Evolutionary conservation across 352 stramenopile genomes (phyloP).

Genomic region (Pythium dissimile): DNA sequence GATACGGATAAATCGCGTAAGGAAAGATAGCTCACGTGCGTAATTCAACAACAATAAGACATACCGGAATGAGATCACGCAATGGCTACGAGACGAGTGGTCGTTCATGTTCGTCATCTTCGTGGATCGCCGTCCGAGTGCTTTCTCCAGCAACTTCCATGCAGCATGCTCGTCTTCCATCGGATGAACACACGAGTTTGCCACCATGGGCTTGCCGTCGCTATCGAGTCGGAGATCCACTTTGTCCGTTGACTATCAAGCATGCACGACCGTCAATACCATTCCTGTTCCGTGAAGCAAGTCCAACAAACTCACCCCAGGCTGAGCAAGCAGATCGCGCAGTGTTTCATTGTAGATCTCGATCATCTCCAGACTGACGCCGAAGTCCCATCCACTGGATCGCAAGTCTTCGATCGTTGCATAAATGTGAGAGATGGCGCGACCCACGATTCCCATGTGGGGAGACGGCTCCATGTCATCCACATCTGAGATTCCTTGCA

Average conservation of each 20-base stretch:
- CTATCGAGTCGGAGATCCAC: constrained; percentile 68
- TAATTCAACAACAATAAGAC: neutral
- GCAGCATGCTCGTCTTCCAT: constrained; percentile 59
- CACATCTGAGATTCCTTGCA: constrained; percentile 64
- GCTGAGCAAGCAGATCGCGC: constrained; percentile 86
- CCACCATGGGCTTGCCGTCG: constrained; percentile 57
- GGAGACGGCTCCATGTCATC: constrained; percentile 38
- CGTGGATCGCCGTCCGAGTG: constrained; percentile 58
- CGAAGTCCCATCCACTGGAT: constrained; percentile 72
- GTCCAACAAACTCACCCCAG: constrained; percentile 43
- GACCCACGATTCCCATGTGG: constrained; percentile 79
- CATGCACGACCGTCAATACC: too few relatives aligned
- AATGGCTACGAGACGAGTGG: constrained; percentile 80
- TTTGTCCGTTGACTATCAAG: constrained; percentile 49
- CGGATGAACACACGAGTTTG: constrained; percentile 58
- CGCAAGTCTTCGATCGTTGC: constrained; percentile 53
- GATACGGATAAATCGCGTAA: neutral
- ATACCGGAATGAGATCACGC: constrained; percentile 80
- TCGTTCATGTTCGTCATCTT: constrained; percentile 87
- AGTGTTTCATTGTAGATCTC: constrained; percentile 99
- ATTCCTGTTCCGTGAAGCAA: too few relatives aligned
- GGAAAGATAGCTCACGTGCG: neutral
- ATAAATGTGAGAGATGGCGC: constrained; percentile 78
- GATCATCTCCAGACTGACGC: constrained; percentile 82
- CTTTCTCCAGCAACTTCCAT: constrained; percentile 60